Conservation (phyloP, 2,329 filamentous ascomycete species). For the Microcyclospora pomicola region DNA sequence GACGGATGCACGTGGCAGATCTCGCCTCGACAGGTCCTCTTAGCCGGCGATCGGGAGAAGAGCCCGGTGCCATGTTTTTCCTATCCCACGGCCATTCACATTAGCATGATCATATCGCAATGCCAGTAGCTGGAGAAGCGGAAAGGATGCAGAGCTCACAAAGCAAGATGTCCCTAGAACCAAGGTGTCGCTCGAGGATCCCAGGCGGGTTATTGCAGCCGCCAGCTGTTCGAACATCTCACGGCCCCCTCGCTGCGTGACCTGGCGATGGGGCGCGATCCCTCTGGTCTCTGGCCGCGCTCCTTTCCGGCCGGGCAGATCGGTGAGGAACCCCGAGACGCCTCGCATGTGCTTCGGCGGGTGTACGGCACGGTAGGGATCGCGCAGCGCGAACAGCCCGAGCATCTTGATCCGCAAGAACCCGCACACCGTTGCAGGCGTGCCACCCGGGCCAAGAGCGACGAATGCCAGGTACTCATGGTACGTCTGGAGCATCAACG, state of each 20-base stretch:
- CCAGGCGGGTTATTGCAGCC: constrained; percentile 39
- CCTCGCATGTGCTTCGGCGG: constrained; percentile 40
- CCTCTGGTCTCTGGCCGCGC: constrained; percentile 55
- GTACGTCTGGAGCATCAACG: constrained; percentile 30
- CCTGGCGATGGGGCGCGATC: constrained; percentile 70
- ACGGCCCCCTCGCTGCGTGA: constrained; percentile 48
- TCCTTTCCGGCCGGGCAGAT: constrained; percentile 48
- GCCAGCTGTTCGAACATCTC: constrained; percentile 44
- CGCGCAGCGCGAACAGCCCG: constrained; percentile 54
- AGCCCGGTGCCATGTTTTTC: constrained; percentile 62
- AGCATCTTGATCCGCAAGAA: constrained; percentile 63
- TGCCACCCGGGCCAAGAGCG: constrained; percentile 66
- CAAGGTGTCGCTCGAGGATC: constrained; percentile 29
- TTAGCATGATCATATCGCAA: no score
- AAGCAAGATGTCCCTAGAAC: constrained; percentile 55
- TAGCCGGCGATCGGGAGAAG: constrained; percentile 52
- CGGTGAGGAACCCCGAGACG: constrained; percentile 43
- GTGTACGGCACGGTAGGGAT: constrained; percentile 50
- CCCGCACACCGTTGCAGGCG: constrained; percentile 56
- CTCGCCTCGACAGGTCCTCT: constrained; percentile 64
- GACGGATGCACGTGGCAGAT: constrained; percentile 66
- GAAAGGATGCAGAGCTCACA: constrained; percentile 29
- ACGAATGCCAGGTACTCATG: constrained; percentile 66
- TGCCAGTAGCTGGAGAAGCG: no score
- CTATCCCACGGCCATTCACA: no score